phyloP scores from a whole-genome alignment of 352 stramenopile genomes.

The Globisporangium orthogonon region DNA sequence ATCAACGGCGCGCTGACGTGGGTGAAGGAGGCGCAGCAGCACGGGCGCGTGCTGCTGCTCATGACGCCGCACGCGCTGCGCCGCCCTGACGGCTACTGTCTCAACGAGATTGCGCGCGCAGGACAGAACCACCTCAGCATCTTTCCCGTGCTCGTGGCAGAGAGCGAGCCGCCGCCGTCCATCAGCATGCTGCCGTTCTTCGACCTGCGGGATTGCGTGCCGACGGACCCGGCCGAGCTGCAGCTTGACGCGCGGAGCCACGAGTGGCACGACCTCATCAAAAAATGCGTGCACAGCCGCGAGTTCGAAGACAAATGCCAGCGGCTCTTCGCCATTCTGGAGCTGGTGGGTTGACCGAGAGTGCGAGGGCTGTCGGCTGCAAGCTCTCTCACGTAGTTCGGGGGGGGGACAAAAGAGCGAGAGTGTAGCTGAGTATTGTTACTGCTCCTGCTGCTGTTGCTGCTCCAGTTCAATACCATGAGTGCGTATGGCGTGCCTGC shows the following conservation, averaged over 20 bases:
- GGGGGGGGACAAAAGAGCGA: too few relatives aligned
- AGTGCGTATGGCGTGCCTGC: slow-evolving; percentile 51
- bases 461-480: slow-evolving; percentile 57
- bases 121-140: slow-evolving; percentile 54
- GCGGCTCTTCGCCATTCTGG: slow-evolving; percentile 51
- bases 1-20: slow-evolving; percentile 57
- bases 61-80: slow-evolving; percentile 77
- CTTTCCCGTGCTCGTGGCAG: slow-evolving; percentile 61
- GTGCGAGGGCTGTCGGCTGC: too few relatives aligned
- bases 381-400: too few relatives aligned
- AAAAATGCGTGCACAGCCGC: slow-evolving; percentile 21
- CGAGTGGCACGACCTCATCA: slow-evolving; percentile 41
- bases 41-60: slow-evolving; percentile 66
- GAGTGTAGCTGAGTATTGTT: too few relatives aligned
- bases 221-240: slow-evolving; percentile 17
- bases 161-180: slow-evolving; percentile 57
- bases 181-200: slow-evolving; percentile 74
- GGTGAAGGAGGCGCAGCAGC: slow-evolving; percentile 61
- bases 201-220: slow-evolving; percentile 65
- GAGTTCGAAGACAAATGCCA: slow-evolving; percentile 41
- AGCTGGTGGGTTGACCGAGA: slow-evolving; percentile 31
- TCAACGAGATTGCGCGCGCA: slow-evolving; percentile 72
- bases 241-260: slow-evolving; percentile 23
- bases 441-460: not conserved
- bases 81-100: slow-evolving; percentile 65